These are phyloP conservation scores for Pichia sp. DNA, from an alignment of 1,139 yeast genomes.

Conservation along the genomic window DNA sequence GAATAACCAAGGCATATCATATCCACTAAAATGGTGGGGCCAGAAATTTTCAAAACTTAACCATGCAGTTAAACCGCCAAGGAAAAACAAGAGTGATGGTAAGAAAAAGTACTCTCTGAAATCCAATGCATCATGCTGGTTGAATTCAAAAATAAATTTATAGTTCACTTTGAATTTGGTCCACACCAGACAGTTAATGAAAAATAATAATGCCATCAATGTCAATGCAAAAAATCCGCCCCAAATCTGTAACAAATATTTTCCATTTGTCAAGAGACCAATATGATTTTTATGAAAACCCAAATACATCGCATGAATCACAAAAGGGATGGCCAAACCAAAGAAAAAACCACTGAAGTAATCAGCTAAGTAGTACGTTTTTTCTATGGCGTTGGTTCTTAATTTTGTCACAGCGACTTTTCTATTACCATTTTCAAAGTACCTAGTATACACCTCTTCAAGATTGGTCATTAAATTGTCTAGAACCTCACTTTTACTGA, in stretches of 20 bases:
- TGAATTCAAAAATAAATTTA: conserved; percentile 85
- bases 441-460: conserved; percentile 60
- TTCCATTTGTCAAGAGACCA: conserved; percentile 42
- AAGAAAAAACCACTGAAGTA: conserved; percentile 56
- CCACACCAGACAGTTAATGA: conserved; percentile 68
- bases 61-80: conserved; percentile 59
- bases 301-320: conserved; percentile 40
- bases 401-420: conserved; percentile 70
- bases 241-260: conserved; percentile 74
- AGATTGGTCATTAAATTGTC: conserved; percentile 55
- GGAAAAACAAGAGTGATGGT: conserved; percentile 50
- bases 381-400: conserved; percentile 39
- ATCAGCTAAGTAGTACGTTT: conserved; percentile 35
- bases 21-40: conserved; percentile 51
- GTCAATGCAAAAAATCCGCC: conserved; percentile 74
- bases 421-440: conserved; percentile 65
- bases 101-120: conserved; percentile 55
- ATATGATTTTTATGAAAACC: conserved; percentile 37
- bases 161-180: conserved; percentile 70
- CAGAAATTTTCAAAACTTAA: conserved; percentile 67
- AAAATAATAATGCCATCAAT: conserved; percentile 54
- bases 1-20: conserved; percentile 77
- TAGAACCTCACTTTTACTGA: conserved; percentile 55
- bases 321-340: conserved; percentile 65
- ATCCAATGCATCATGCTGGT: conserved; percentile 61